Evolutionary conservation across 768 basidiomycete species (phyloP).

Genomic region (Lactifluus pinguis): DNA sequence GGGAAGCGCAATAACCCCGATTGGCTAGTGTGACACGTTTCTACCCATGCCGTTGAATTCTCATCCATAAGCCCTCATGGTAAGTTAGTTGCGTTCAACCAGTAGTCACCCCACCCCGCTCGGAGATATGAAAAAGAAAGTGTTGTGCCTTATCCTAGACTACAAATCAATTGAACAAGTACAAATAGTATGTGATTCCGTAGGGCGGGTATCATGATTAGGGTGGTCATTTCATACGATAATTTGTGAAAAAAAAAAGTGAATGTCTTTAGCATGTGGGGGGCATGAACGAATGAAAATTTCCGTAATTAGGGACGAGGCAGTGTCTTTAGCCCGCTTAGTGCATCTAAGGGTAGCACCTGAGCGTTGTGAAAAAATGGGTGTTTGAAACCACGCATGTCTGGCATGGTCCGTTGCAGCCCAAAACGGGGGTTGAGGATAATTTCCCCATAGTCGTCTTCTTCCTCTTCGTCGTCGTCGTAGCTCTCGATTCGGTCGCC

Average conservation of each 20-base stretch:
- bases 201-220: background rate
- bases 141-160: background rate
- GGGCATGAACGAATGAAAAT: background rate
- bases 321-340: background rate
- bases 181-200: slow-evolving; percentile 11
- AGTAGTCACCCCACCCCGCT: background rate
- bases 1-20: background rate
- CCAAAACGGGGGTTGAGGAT: slow-evolving; percentile 15
- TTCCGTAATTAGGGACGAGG: background rate
- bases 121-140: background rate
- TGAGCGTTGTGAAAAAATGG: background rate
- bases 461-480: slow-evolving; percentile 15
- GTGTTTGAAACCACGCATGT: background rate
- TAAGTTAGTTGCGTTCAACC: background rate
- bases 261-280: slow-evolving; percentile 7
- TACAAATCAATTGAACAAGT: slow-evolving; percentile 17
- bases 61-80: background rate
- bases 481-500: slow-evolving; percentile 6
- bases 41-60: background rate
- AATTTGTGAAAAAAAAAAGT: background rate
- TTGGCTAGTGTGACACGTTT: background rate
- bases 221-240: background rate
- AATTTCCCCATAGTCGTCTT: slow-evolving; percentile 19
- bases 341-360: background rate
- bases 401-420: background rate